These are phyloP conservation scores for Vigna nakashimae DNA, from an alignment of 306 rosid genomes.

Conservation along the genomic window DNA sequence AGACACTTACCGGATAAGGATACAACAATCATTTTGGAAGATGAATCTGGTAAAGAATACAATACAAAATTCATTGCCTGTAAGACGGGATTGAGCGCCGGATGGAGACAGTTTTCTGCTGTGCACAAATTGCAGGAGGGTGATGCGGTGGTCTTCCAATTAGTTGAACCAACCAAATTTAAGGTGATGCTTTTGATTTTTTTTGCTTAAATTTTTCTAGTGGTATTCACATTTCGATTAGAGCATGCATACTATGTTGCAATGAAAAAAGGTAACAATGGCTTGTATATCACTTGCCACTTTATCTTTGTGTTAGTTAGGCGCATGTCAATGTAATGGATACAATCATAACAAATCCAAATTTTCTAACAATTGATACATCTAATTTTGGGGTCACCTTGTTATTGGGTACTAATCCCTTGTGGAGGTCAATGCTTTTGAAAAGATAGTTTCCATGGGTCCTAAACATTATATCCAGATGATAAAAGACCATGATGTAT, in stretches of 20 bases:
- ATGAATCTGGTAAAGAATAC: slow-evolving; percentile 75
- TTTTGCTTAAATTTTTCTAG: background rate
- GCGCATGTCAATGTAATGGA: background rate
- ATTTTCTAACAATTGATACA: slow-evolving; percentile 2
- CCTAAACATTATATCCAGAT: background rate
- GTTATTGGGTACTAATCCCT: background rate
- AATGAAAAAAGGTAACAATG: background rate
- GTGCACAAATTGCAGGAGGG: slow-evolving; percentile 86
- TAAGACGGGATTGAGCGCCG: slow-evolving; percentile 90
- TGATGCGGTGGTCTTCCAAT: slow-evolving; percentile 85
- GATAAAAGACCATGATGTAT: background rate
- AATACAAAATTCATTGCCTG: slow-evolving; percentile 76
- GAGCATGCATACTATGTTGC: background rate
- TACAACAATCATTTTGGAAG: slow-evolving; percentile 70
- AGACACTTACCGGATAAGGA: slow-evolving; percentile 73
- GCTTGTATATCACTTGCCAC: background rate
- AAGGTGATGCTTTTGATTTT: slow-evolving; percentile 58
- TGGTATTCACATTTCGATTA: background rate
- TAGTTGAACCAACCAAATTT: slow-evolving; percentile 81
- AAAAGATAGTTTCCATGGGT: background rate
- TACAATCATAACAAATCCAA: slow-evolving; percentile 25
- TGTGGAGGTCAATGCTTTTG: background rate
- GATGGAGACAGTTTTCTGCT: slow-evolving; percentile 94
- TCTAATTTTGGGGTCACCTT: background rate
- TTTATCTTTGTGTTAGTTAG: background rate